phyloP scores from a whole-genome alignment of 2,329 filamentous ascomycete species.

The Aspergillus clavatus region DNA sequence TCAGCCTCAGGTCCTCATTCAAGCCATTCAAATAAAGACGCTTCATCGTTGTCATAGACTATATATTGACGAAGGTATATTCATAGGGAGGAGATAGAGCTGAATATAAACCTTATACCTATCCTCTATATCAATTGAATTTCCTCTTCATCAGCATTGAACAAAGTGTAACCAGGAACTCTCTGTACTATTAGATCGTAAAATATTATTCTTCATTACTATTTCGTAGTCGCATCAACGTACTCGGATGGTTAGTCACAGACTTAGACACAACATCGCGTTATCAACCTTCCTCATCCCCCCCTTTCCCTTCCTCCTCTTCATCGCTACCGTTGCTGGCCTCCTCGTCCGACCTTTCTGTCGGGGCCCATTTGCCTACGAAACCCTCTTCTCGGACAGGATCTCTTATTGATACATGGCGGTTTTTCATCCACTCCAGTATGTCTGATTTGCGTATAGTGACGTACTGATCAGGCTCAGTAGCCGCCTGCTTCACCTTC shows the following conservation, averaged over 20 bases:
- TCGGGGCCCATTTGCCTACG: conserved; percentile 59
- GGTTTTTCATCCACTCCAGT: conserved; percentile 60
- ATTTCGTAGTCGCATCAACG: background rate
- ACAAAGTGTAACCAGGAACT: no score
- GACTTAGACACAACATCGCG: background rate
- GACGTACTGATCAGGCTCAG: conserved; percentile 25
- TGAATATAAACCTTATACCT: no score
- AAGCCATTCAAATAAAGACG: no score
- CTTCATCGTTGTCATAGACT: no score
- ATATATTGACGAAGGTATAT: no score
- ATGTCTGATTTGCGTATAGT: conserved; percentile 57
- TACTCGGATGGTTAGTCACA: background rate
- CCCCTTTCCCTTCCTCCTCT: conserved; percentile 14
- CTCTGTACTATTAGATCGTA: no score
- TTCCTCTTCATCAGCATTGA: no score
- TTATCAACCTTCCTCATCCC: conserved; percentile 13
- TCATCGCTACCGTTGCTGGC: conserved; percentile 17
- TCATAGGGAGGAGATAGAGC: no score
- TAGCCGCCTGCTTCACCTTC: conserved; percentile 36
- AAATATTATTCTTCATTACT: background rate
- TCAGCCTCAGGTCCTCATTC: no score
- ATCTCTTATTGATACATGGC: conserved; percentile 59
- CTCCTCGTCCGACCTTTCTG: conserved; percentile 22
- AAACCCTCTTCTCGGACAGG: conserved; percentile 73
- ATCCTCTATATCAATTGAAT: no score